Conservation (phyloP, 768 basidiomycete species). For the Tylopilus intermedius region DNA sequence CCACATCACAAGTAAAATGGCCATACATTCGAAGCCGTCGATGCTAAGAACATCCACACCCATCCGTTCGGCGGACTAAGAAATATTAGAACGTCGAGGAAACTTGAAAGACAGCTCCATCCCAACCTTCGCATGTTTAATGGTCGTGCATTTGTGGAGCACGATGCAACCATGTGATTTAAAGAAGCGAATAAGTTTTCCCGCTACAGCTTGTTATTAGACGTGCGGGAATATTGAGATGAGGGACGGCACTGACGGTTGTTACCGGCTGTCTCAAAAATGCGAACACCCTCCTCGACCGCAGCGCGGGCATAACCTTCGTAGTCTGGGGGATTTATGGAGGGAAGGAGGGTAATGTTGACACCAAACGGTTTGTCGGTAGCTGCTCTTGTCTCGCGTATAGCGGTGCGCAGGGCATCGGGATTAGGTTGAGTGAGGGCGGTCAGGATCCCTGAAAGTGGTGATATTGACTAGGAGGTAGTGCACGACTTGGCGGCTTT, state of each 20-base stretch:
- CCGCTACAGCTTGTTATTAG: conserved; percentile 44
- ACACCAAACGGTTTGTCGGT: conserved; percentile 80
- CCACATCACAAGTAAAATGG: not conserved
- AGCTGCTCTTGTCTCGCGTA: conserved; percentile 66
- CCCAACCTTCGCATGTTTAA: conserved; percentile 76
- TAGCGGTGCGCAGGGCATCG: conserved; percentile 72
- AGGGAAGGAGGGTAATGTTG: conserved; percentile 82
- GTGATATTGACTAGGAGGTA: not conserved
- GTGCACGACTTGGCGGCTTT: no score
- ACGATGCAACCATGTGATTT: conserved; percentile 75
- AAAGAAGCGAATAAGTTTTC: conserved; percentile 72
- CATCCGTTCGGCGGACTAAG: conserved; percentile 57
- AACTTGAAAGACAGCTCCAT: conserved; percentile 6
- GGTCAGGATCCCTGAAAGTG: conserved; percentile 62
- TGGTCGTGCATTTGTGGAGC: conserved; percentile 87
- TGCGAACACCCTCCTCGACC: conserved; percentile 79
- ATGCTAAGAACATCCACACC: conserved; percentile 88
- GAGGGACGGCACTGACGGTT: conserved; percentile 52
- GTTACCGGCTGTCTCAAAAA: conserved; percentile 92
- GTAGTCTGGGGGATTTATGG: conserved; percentile 89
- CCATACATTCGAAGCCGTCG: conserved; percentile 85
- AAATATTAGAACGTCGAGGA: not conserved
- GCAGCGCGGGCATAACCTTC: conserved; percentile 76
- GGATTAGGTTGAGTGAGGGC: conserved; percentile 86
- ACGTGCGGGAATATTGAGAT: not conserved